Base-by-base conservation (phyloP, 2,329 filamentous ascomycete species). In the Ascochyta pisi region DNA sequence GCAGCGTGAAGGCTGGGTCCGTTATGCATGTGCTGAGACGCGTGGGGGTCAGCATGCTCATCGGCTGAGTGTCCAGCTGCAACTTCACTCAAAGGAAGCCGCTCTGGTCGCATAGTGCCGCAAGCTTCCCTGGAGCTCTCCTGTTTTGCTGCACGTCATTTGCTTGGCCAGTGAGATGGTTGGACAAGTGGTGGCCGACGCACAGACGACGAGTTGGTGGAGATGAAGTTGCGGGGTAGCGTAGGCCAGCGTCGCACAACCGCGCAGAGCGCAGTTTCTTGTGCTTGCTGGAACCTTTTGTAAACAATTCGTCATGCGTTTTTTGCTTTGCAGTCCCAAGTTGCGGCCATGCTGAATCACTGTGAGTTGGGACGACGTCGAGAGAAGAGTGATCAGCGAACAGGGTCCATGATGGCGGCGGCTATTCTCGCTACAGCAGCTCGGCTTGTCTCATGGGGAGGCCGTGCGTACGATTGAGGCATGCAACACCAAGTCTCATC, bases 181-280 rank as follows among this genome's bases (percentile, higher is more conserved):
- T 33, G 19, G 16, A 38, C 23, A 16, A 15, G 38, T 19, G 16
- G 39, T 27, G 27, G 19, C 6, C 22, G 37, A 49, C 50, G 62
- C 60, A 63, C 57, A 59, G 58, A 53, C 53, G 31, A 41, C 37
- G 31, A 13, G 45, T 50, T 50, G 23, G 39, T 57, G 42, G 39
- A 40, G 46, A 42, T 42, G 50, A 49, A 38, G 55, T 57, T 68
- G 65, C 63, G 64, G 64, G 65, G 65, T 66, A 65, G 50, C 50
- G 50, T 50, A 10, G 52, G 37, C 43, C n/a, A 27, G 50, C 38
- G 58, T 61, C 45, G 52, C 52, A 63, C 60, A 40, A 44, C 39
- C 41, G 52, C 48, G 23, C 33, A 48, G 29, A 38, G 50, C 37
- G 40, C 34, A 47, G 51, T 35, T 47, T 35, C 40, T 44, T n/a